Base-by-base conservation (phyloP, 2,329 filamentous ascomycete species). In the Colletotrichum cuscutae region DNA sequence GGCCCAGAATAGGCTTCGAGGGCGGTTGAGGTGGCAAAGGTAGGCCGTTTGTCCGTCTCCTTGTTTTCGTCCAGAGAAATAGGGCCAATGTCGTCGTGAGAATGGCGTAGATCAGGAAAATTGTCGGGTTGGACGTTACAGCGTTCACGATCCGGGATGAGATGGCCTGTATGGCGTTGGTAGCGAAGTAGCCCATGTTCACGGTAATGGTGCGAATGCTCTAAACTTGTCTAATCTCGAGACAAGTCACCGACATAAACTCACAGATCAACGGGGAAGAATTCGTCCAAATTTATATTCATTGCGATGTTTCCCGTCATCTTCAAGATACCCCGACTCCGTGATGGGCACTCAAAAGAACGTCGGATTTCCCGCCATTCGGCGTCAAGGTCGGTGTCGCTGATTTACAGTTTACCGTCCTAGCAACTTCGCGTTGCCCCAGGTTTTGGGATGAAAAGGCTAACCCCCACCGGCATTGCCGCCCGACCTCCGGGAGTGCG, bases 11-110 rank as follows among this genome's bases (percentile, higher is more conserved):
- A 2, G 61, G 60, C 11, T 9, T 32, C 1, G 26, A 30, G 1
- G 67, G 67, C 6, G 67, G 52, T 12, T 65, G 60, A 5, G 59
- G 60, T 37, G 60, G 67, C 19, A 58, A 15, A 5, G 24, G 24
- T 4, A 15, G 5, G 1, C 7, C n/a, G 28, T 24, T 12, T 9
- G 15, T 7, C 11, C 6, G 9, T 2, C 12, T 35, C 19, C n/a
- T 49, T 8, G 22, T 11, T 19, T 32, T 58, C 6, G 37, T 42
- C 15, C 15, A 49, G 4, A 49, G 19, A 11, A 9, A 4, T 5
- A 49, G 19, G 42, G 19, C 19, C 8, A 19, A 5, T 42, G 13
- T 7, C 19, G 42, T 49, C 19, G 19, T 49, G 42, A 49, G 19
- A 4, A 22, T 22, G 42, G 4, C n/a, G 19, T 19, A 49, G 42